Evolutionary conservation across 192 early-diverging fungal species (phyloP).

Genomic region (Obelidium mucronatum): DNA sequence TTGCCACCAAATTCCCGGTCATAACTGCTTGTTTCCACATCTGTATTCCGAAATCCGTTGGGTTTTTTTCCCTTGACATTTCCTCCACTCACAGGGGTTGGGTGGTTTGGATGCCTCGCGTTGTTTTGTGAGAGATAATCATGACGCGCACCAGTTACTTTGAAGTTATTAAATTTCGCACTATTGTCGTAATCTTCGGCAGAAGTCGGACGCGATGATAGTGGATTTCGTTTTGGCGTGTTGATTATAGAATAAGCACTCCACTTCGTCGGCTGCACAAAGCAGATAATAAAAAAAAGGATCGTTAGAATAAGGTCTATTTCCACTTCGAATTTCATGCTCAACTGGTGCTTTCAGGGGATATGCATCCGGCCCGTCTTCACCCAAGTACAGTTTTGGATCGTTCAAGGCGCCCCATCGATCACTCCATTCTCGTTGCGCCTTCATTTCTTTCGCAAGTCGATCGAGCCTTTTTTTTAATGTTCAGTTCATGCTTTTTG

Average conservation of each 20-base stretch:
- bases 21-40: neutral
- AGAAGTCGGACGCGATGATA: constrained; percentile 77
- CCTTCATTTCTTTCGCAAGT: constrained; percentile 41
- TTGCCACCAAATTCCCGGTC: neutral
- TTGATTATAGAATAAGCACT: constrained; percentile 28
- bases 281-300: neutral
- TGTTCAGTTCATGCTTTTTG: too few species aligned
- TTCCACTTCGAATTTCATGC: too few species aligned
- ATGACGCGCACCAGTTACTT: constrained; percentile 17
- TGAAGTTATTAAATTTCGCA: neutral
- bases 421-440: constrained; percentile 47
- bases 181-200: constrained; percentile 57
- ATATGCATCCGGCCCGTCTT: neutral
- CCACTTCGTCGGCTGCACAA: constrained; percentile 45
- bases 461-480: constrained; percentile 44
- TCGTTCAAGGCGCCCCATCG: constrained; percentile 46
- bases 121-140: constrained; percentile 21
- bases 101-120: constrained; percentile 21
- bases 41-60: too few species aligned
- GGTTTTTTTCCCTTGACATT: neutral
- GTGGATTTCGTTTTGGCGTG: constrained; percentile 24
- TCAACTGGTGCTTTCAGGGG: constrained; percentile 17
- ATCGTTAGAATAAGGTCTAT: neutral
- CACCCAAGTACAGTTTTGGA: constrained; percentile 43
- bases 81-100: neutral